Evolutionary conservation across 495 filamentous ascomycete species (phyloP), one percentile per base, ranked within the genome.

Genomic region (Neurospora tetraspora): DNA sequence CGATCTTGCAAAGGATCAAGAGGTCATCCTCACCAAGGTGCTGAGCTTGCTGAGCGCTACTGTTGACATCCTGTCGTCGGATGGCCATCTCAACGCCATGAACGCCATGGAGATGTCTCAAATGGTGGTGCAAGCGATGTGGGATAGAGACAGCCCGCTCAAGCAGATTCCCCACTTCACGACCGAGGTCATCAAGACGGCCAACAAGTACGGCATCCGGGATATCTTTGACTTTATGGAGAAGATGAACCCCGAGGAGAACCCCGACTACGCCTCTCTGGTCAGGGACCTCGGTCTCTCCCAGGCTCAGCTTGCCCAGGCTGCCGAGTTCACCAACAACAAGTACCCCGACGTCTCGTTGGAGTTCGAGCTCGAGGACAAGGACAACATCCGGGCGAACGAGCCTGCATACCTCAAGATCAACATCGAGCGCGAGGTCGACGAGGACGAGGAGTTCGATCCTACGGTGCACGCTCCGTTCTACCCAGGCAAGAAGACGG

Each of bases 51-150:
- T 99, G 70, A 95, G 92, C 80, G 96, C 96, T 38, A 92, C 88
- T 78, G 96, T 98, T 16, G 96, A 99, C 79, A 93, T 99, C 14
- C 88, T 99, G 65, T 97, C 94, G 10, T 98, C 95, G 7, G 94
- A 98, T 71, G 96, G 95, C 68, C 94, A 98, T 73, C 82, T 98
- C 69, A 99, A 98, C 78, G 95, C 96, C 71, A 96, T 97, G 90
- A 93, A 90, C 76, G 96, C 96, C 36, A 99, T 99, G 96, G 96
- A 99, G 82, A 92, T 99, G 90, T 97, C 94, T 31, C 96, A 99
- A 81, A 99, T 99, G 96, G 92, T 95, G 71, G 94, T 99, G 23
- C 96, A 99, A 81, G 94, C 93, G 38, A 97, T 98, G 93, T 99
- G 96, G 96, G 94, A 98, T 84, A 91, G 94, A 31, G 96, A 99